Conservation (phyloP, 2,329 filamentous ascomycete species). For the Passalora sequoiae region DNA sequence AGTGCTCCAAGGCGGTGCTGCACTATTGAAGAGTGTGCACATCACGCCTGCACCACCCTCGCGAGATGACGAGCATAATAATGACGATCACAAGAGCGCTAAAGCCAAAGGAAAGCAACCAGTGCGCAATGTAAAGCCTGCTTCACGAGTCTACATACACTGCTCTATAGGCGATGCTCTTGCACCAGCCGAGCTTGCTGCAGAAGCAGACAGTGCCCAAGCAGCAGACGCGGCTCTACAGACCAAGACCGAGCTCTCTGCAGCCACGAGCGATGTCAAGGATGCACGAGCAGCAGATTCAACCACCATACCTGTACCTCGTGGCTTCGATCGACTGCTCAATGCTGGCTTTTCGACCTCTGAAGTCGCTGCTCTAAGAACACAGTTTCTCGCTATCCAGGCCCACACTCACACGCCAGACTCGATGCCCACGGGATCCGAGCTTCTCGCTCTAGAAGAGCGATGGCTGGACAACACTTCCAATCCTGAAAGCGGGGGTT, state of each 20-base stretch:
- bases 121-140: constrained; percentile 39
- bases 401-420: constrained; percentile 78
- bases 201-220: constrained; percentile 52
- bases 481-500: constrained; percentile 31
- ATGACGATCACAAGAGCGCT: constrained; percentile 32
- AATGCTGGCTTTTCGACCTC: constrained; percentile 72
- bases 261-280: constrained; percentile 30
- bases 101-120: constrained; percentile 63
- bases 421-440: constrained; percentile 74
- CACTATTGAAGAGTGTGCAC: constrained; percentile 64
- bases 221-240: constrained; percentile 37
- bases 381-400: constrained; percentile 85
- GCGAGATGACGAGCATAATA: constrained; percentile 28
- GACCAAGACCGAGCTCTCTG: constrained; percentile 20
- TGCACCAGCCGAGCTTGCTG: constrained; percentile 61
- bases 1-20: constrained; percentile 68
- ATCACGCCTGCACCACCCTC: constrained; percentile 52
- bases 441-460: constrained; percentile 76
- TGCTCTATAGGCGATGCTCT: constrained; percentile 80
- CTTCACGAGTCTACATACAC: constrained; percentile 74
- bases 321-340: constrained; percentile 84
- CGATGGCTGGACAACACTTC: constrained; percentile 71
- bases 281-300: constrained; percentile 10
- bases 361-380: constrained; percentile 77
- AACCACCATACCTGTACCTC: constrained; percentile 54